Evolutionary conservation across 306 rosid genomes (phyloP).

Genomic region (Cyclanthera cordifolia): DNA sequence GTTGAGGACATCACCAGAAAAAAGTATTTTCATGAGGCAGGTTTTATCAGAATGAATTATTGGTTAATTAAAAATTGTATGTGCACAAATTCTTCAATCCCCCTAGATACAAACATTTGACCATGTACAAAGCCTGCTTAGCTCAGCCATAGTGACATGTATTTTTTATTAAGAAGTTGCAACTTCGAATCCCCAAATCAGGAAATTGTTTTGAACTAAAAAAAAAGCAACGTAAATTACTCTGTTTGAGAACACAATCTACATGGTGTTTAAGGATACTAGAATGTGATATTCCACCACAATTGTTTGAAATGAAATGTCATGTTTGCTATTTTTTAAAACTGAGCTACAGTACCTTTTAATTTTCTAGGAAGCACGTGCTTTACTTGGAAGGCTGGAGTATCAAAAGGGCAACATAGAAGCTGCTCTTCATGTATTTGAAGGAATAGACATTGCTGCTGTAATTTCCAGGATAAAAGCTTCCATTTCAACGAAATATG

Average conservation of each 20-base stretch:
- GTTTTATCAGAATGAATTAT: background rate
- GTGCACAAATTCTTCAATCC: background rate
- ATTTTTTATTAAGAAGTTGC: too few relatives aligned
- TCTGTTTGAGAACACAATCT: background rate
- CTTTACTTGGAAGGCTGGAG: slow-evolving; percentile 85
- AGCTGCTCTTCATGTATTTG: slow-evolving; percentile 92
- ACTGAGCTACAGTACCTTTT: slow-evolving; percentile 15
- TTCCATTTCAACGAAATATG: slow-evolving; percentile 54
- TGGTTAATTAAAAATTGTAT: background rate
- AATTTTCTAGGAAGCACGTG: slow-evolving; percentile 74
- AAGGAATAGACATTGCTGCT: slow-evolving; percentile 76
- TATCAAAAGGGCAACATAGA: slow-evolving; percentile 73
- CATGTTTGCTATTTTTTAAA: background rate
- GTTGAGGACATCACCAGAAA: background rate
- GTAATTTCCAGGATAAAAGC: slow-evolving; percentile 57
- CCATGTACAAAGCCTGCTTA: too few relatives aligned
- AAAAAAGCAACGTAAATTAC: background rate
- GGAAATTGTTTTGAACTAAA: too few relatives aligned
- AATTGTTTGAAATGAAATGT: too few relatives aligned
- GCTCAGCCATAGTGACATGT: too few relatives aligned
- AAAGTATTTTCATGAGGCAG: background rate
- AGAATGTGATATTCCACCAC: too few relatives aligned
- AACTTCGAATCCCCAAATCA: too few relatives aligned
- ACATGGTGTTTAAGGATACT: background rate
- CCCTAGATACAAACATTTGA: background rate